Base-by-base conservation (phyloP, 2,329 filamentous ascomycete species). In the Lachnellula suecica region DNA sequence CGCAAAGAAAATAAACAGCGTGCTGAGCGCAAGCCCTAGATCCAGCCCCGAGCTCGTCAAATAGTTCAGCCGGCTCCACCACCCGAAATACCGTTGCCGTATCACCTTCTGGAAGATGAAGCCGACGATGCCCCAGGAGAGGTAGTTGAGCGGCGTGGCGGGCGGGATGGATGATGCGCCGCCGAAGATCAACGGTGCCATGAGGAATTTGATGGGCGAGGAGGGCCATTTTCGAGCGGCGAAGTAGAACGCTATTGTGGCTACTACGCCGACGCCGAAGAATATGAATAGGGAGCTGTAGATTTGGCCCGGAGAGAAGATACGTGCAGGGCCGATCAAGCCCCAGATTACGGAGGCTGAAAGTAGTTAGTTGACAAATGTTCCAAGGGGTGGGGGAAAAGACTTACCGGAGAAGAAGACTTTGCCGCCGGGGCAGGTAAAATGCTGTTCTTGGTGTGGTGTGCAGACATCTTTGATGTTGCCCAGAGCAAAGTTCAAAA, bases 41-140 rank as follows among this genome's bases (percentile, higher is more conserved):
- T 90, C 87, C 23, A 91, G 72, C 1, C 83, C 87, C 0, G 85
- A 85, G 22, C 85, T 88, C 0, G 85, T 83, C 63, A 90, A 78
- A 67, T 90, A 91, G 72, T 91, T 90, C 72, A 88, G 89, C 67
- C 85, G 81, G 68, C 87, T 73, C 87, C 87, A 91, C 87, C 87
- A 90, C 34, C 83, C 86, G 5, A 78, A 81, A 69, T 80, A 87
- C 57, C 79, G 77, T 53, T 83, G 75, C 65, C 82, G 80, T 64
- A 90, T 80, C 58, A 76, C 82, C 62, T 79, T 85, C 70, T 89
- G 88, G 73, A 90, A 90, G 37, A 85, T 58, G 49, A 80, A 78
- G 7, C 87, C 87, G 5, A 88, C 80, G 66, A 59, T 43, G 4
- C 82, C 85, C 87, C 87, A 90, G 63, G 81, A 81, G 41, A 88